Conservation (phyloP, 768 basidiomycete genomes). For the Rhodotorula sphaerocarpa region DNA sequence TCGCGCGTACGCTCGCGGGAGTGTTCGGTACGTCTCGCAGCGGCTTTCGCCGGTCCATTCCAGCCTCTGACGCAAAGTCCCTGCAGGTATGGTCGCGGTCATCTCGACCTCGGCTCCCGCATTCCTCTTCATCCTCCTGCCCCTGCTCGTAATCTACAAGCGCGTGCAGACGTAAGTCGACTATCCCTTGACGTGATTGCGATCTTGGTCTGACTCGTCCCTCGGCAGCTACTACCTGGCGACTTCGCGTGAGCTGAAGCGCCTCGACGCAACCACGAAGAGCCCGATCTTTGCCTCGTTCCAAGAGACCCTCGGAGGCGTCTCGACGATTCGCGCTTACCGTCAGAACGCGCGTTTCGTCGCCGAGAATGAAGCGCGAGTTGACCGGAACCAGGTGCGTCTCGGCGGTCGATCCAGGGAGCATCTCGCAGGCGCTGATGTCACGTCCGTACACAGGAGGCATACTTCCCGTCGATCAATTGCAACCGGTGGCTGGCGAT, state of each 20-base stretch:
- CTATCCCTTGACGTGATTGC: no score
- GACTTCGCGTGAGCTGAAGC: constrained; percentile 78
- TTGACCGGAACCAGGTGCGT: constrained; percentile 31
- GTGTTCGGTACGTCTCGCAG: constrained; percentile 19
- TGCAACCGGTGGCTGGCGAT: constrained; percentile 51
- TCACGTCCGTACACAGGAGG: no score
- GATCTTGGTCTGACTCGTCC: constrained; percentile 40
- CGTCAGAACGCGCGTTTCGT: constrained; percentile 61
- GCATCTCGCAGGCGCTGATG: constrained; percentile 55
- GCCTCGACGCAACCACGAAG: constrained; percentile 76
- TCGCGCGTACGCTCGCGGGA: constrained; percentile 52
- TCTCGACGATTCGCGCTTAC: constrained; percentile 77
- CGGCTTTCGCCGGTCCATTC: no score
- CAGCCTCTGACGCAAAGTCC: background rate
- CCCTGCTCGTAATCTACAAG: constrained; percentile 62
- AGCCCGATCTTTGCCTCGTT: constrained; percentile 78
- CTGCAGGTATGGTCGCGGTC: constrained; percentile 35
- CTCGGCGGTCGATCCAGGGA: constrained; percentile 56
- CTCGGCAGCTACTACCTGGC: constrained; percentile 69
- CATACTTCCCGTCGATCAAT: constrained; percentile 58
- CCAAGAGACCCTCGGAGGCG: constrained; percentile 49
- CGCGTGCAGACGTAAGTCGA: constrained; percentile 16
- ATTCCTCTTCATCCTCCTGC: constrained; percentile 72
- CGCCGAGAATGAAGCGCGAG: constrained; percentile 52
- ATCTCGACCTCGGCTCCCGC: constrained; percentile 43